These are phyloP conservation scores for Durotheca rogersii DNA, from an alignment of 495 filamentous ascomycete species.

Conservation along the genomic window DNA sequence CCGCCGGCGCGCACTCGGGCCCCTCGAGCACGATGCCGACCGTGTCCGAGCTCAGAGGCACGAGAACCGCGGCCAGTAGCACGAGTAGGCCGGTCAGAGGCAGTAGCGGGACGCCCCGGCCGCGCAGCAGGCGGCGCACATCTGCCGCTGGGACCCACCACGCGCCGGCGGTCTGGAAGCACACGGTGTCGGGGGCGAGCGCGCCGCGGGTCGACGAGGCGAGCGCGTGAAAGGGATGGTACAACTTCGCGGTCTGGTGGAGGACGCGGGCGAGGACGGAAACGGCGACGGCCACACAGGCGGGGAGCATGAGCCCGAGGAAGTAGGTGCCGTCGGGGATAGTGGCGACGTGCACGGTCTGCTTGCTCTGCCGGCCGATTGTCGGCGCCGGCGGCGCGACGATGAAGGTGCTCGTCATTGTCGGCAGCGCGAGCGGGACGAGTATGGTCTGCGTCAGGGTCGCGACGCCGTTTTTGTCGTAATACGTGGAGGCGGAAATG, in stretches of 20 bases:
- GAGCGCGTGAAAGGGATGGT: slow-evolving; percentile 38
- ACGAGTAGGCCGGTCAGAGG: slow-evolving; percentile 30
- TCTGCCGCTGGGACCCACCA: slow-evolving; percentile 17
- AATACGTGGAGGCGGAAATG: slow-evolving; percentile 10
- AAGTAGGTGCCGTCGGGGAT: slow-evolving; percentile 35
- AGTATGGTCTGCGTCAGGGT: slow-evolving; percentile 22
- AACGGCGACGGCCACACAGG: slow-evolving; percentile 32
- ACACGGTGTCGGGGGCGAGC: slow-evolving; percentile 30
- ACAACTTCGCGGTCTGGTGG: slow-evolving; percentile 35
- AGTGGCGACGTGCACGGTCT: slow-evolving; percentile 11
- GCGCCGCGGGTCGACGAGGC: slow-evolving; percentile 26
- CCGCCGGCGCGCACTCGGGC: slow-evolving; percentile 11
- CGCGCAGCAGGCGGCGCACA: slow-evolving; percentile 17
- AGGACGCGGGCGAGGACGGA: slow-evolving; percentile 34
- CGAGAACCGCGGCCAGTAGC: slow-evolving; percentile 20
- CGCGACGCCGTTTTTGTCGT: slow-evolving; percentile 12
- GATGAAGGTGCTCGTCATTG: slow-evolving; percentile 9
- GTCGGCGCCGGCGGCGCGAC: slow-evolving; percentile 16
- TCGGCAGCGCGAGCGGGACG: slow-evolving; percentile 13
- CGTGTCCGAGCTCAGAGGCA: slow-evolving; percentile 31
- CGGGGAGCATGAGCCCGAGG: slow-evolving; percentile 37
- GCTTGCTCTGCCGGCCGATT: neutral
- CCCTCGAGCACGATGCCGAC: slow-evolving; percentile 28
- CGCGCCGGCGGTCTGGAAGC: slow-evolving; percentile 24
- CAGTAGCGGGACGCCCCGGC: slow-evolving; percentile 23